Evolutionary conservation across 2,329 filamentous ascomycete species (phyloP).

Genomic region (Xylaria sp.): DNA sequence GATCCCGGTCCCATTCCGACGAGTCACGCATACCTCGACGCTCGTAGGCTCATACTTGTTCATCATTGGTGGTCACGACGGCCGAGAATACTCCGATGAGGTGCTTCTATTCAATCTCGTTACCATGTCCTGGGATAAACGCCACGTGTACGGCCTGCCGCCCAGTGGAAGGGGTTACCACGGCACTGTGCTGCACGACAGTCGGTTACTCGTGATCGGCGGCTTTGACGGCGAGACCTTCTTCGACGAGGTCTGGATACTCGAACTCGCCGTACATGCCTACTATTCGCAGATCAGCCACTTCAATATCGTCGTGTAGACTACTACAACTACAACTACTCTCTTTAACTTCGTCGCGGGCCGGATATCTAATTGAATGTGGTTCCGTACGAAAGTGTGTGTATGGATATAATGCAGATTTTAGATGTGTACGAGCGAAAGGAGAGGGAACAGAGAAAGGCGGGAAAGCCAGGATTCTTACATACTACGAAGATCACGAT

Average conservation of each 20-base stretch:
- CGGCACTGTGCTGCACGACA: slow-evolving; percentile 60
- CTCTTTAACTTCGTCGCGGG: too few species aligned
- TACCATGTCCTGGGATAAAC: slow-evolving; percentile 68
- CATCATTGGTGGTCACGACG: slow-evolving; percentile 65
- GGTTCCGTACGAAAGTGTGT: too few species aligned
- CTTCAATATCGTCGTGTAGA: slow-evolving; percentile 61
- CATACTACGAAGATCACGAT: too few species aligned
- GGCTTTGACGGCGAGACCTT: slow-evolving; percentile 65
- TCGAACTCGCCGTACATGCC: slow-evolving; percentile 64
- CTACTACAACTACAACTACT: too few species aligned
- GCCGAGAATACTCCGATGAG: slow-evolving; percentile 64
- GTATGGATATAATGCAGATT: too few species aligned
- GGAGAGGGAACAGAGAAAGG: too few species aligned
- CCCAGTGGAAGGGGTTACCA: slow-evolving; percentile 63
- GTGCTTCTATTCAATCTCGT: slow-evolving; percentile 64
- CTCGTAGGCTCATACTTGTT: slow-evolving; percentile 67
- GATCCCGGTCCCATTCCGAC: slow-evolving; percentile 57
- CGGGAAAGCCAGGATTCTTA: too few species aligned
- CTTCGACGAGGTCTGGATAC: slow-evolving; percentile 61
- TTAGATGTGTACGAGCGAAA: too few species aligned
- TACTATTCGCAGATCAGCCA: slow-evolving; percentile 71
- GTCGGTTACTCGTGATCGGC: slow-evolving; percentile 57
- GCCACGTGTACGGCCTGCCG: slow-evolving; percentile 58
- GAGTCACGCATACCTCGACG: slow-evolving; percentile 63
- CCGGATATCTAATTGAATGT: too few species aligned